Percentiles rank a stretch among this genome's conserved stretches.
Evolutionary conservation across 106 monocot genomes (phyloP).

Genomic region (Alisma plantagoaquatica): DNA sequence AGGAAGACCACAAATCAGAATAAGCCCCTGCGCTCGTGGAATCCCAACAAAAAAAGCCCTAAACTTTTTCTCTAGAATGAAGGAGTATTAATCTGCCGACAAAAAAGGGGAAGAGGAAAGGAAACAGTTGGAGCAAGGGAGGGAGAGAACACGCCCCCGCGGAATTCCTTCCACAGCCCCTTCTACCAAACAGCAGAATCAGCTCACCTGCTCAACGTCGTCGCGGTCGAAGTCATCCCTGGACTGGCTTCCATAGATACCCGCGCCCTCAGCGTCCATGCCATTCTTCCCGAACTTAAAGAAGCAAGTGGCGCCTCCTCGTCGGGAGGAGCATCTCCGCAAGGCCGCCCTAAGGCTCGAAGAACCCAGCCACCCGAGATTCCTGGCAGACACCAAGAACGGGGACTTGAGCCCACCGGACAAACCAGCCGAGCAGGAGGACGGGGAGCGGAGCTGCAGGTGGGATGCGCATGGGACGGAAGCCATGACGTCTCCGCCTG

Average conservation of each 20-base stretch:
- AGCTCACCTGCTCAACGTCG: constrained; percentile 83
- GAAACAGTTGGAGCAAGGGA: too few species aligned
- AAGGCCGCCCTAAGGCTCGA: constrained; percentile 13
- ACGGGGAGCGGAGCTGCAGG: not conserved
- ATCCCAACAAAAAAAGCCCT: too few species aligned
- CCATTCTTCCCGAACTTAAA: constrained; percentile 66
- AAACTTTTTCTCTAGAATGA: too few species aligned
- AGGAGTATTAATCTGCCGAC: too few species aligned
- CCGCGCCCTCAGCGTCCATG: constrained; percentile 69
- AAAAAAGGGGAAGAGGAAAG: too few species aligned
- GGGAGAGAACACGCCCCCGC: too few species aligned
- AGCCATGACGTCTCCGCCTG: too few species aligned
- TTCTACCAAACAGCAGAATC: too few species aligned
- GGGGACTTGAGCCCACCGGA: constrained; percentile 13
- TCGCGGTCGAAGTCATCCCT: constrained; percentile 84
- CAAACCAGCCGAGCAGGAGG: not conserved
- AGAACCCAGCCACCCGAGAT: constrained; percentile 25
- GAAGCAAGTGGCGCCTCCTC: constrained; percentile 42
- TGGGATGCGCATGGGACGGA: constrained; percentile 12
- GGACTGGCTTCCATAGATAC: constrained; percentile 72
- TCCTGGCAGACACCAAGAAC: constrained; percentile 24
- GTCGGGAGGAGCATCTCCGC: not conserved
- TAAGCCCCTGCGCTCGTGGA: too few species aligned
- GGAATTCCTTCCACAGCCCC: too few species aligned
- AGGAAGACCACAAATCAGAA: too few species aligned